Conservation (phyloP, 805 yeast species). For the Candida jianshihensis region DNA sequence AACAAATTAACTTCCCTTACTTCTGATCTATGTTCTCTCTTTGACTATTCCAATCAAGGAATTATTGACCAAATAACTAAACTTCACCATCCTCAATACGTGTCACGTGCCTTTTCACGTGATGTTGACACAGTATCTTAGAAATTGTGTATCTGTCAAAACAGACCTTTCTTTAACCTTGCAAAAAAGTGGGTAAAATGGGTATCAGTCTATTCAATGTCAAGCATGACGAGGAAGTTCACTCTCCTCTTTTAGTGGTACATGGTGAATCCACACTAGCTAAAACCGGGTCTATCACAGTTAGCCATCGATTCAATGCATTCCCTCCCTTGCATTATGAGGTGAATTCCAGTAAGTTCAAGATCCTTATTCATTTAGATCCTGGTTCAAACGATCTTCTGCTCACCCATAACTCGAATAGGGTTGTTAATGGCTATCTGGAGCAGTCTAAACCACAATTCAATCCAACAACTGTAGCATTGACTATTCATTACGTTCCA, state of each 20-base stretch:
- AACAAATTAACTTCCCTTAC: no score
- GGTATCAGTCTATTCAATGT: conserved; percentile 25
- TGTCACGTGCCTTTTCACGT: no score
- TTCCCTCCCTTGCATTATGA: conserved; percentile 67
- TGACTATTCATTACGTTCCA: conserved; percentile 45
- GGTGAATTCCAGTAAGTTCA: conserved; percentile 63
- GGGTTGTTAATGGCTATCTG: conserved; percentile 27
- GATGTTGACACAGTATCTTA: no score
- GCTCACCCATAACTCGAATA: conserved; percentile 40
- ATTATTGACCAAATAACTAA: no score
- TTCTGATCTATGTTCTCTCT: no score
- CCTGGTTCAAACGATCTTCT: conserved; percentile 58
- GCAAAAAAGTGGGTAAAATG: conserved; percentile 6
- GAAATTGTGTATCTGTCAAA: neutral
- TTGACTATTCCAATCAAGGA: no score
- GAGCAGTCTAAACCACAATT: conserved; percentile 2
- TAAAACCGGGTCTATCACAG: conserved; percentile 32
- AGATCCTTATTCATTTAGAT: conserved; percentile 62
- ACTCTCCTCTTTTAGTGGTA: conserved; percentile 41
- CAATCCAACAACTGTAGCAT: conserved; percentile 8
- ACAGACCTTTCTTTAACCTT: neutral
- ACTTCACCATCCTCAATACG: no score
- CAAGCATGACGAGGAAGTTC: conserved; percentile 28
- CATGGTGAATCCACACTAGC: conserved; percentile 37
- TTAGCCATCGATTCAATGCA: conserved; percentile 32